phyloP scores from a whole-genome alignment of 306 rosid species.

The Prunus dulcis region DNA sequence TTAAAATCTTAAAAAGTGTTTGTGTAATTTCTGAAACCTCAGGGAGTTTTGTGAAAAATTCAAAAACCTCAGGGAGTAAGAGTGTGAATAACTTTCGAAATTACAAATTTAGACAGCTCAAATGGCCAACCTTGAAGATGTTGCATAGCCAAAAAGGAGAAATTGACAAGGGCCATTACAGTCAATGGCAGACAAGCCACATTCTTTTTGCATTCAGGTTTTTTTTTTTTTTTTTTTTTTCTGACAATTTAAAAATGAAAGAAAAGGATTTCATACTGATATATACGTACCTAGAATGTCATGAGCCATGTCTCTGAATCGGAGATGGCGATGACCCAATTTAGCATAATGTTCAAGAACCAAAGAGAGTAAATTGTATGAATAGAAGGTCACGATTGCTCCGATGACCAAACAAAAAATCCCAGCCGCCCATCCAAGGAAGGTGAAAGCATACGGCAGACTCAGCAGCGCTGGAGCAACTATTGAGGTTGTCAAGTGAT shows the following conservation, averaged over 20 bases:
- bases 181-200: background rate
- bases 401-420: constrained; percentile 49
- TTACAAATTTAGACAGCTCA: too few species aligned
- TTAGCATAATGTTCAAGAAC: constrained; percentile 79
- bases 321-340: constrained; percentile 69
- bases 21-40: too few species aligned
- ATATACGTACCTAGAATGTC: constrained; percentile 55
- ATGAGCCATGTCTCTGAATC: constrained; percentile 82
- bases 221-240: accelerated
- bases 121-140: too few species aligned
- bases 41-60: too few species aligned
- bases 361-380: constrained; percentile 64
- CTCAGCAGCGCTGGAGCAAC: constrained; percentile 82
- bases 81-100: too few species aligned
- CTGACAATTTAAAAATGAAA: too few species aligned
- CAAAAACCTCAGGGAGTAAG: too few species aligned
- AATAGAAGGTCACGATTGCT: constrained; percentile 73
- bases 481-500: constrained; percentile 80
- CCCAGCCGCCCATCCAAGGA: constrained; percentile 82
- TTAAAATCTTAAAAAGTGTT: too few species aligned
- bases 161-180: background rate
- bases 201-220: too few species aligned
- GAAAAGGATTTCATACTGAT: background rate
- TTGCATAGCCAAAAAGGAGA: background rate
- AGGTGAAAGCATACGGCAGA: constrained; percentile 70